Conservation (phyloP, 768 basidiomycete genomes). For the Xerocomellus intermedius region DNA sequence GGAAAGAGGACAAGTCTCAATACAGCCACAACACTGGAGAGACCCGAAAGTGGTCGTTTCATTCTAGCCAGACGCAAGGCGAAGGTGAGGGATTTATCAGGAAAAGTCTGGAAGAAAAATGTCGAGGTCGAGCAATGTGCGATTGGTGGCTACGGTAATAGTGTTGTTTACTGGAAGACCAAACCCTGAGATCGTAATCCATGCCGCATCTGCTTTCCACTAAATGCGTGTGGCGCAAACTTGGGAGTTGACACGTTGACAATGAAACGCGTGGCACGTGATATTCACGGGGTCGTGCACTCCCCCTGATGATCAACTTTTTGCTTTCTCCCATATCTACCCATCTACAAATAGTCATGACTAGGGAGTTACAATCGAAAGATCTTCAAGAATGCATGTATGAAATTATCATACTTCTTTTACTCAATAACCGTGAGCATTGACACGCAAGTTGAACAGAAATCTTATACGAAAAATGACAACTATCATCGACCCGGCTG, state of each 20-base stretch:
- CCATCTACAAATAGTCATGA: slow-evolving; percentile 14
- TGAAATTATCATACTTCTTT: neutral
- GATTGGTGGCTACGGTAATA: slow-evolving; percentile 61
- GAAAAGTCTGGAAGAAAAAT: slow-evolving; percentile 57
- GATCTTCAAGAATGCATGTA: slow-evolving; percentile 38
- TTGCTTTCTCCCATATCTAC: neutral
- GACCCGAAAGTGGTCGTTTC: slow-evolving; percentile 53
- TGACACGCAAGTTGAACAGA: slow-evolving; percentile 35
- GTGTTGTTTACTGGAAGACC: slow-evolving; percentile 71
- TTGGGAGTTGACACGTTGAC: too few relatives aligned
- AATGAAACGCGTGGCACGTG: slow-evolving; percentile 18
- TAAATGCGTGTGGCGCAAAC: too few relatives aligned
- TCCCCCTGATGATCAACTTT: neutral
- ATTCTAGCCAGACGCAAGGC: slow-evolving; percentile 55
- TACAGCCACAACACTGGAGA: slow-evolving; percentile 50
- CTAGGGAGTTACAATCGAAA: slow-evolving; percentile 31
- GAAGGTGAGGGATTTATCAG: slow-evolving; percentile 57
- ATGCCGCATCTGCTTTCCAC: neutral
- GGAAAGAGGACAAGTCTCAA: slow-evolving; percentile 63
- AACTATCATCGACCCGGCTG: slow-evolving; percentile 72
- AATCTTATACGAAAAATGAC: slow-evolving; percentile 69
- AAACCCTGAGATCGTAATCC: neutral
- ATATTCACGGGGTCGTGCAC: slow-evolving; percentile 6
- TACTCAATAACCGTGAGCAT: neutral
- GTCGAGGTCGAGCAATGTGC: slow-evolving; percentile 65